Percentiles rank a stretch among this genome's conserved stretches.
phyloP scores from a whole-genome alignment of 768 basidiomycete genomes.

The Imleria badia region DNA sequence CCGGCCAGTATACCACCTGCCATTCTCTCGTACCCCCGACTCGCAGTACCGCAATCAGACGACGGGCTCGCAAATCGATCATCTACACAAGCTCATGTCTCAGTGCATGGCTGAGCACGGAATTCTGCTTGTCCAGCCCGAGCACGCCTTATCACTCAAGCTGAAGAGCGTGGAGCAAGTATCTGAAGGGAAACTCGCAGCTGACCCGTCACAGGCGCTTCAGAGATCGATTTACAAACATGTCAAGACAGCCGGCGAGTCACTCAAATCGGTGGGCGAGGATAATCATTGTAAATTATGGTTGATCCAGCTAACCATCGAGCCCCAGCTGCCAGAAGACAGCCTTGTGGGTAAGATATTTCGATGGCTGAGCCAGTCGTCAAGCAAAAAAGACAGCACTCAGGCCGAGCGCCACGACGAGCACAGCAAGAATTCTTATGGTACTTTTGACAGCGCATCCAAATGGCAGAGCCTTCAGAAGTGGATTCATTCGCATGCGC shows the following conservation, averaged over 20 bases:
- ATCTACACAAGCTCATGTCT: conserved; percentile 32
- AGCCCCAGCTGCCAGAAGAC: not conserved
- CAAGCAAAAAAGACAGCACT: not conserved
- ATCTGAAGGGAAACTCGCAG: not conserved
- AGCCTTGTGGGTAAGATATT: not conserved
- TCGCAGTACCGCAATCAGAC: not conserved
- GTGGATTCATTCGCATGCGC: not conserved
- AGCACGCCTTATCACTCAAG: conserved; percentile 49
- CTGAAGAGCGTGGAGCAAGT: conserved; percentile 37
- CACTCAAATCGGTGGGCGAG: not conserved
- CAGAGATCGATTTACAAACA: not conserved
- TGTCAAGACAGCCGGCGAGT: not conserved
- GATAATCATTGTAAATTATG: not conserved
- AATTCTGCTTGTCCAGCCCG: conserved; percentile 46
- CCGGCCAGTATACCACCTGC: conserved; percentile 44
- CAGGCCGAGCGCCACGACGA: not conserved
- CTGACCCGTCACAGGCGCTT: conserved; percentile 15
- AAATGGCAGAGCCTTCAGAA: not conserved
- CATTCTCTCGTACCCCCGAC: conserved; percentile 40
- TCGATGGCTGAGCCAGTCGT: not conserved
- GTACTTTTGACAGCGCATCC: not conserved
- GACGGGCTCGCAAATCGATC: conserved; percentile 3
- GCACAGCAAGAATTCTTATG: not conserved
- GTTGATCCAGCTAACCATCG: no score
- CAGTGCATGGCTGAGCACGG: conserved; percentile 38